Evolutionary conservation across 2,329 filamentous ascomycete species (phyloP).

Genomic region (Cucurbitaria berberidis): DNA sequence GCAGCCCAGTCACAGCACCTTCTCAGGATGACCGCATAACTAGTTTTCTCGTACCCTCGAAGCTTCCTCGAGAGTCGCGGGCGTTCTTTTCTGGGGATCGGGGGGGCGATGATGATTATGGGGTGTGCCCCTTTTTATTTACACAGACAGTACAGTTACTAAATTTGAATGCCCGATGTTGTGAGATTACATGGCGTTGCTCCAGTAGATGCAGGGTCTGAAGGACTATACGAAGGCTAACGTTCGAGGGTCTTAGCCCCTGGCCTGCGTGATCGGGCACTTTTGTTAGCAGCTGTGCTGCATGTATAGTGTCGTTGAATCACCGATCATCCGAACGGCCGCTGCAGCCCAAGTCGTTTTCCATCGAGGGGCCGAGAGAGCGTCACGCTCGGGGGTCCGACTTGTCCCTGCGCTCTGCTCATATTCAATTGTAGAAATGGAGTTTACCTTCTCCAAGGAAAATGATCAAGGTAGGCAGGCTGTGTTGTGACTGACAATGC

Average conservation of each 20-base stretch:
- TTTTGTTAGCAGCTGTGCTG: slow-evolving; percentile 5
- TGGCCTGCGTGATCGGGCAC: neutral
- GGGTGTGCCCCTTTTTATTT: too few species aligned
- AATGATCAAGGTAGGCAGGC: too few species aligned
- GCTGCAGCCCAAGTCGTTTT: slow-evolving; percentile 13
- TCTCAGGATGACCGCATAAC: slow-evolving; percentile 21
- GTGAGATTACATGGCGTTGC: slow-evolving; percentile 3
- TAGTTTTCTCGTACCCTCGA: slow-evolving; percentile 12
- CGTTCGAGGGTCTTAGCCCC: neutral
- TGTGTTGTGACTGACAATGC: too few species aligned
- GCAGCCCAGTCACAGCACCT: slow-evolving; percentile 6
- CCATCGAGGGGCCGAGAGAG: slow-evolving; percentile 8
- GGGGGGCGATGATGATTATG: too few species aligned
- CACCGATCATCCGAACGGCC: slow-evolving; percentile 18
- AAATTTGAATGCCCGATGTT: neutral
- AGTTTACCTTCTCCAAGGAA: too few species aligned
- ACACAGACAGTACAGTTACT: too few species aligned
- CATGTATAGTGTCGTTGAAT: slow-evolving; percentile 9
- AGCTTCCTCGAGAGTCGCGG: neutral
- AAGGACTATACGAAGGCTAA: slow-evolving; percentile 10
- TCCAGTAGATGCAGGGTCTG: slow-evolving; percentile 13
- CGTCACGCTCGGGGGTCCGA: slow-evolving; percentile 15
- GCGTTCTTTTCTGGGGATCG: too few species aligned
- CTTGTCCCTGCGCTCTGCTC: slow-evolving; percentile 10
- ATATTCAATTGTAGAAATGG: too few species aligned